Evolutionary conservation across 371 early-diverging fungal species (phyloP).

Genomic region (Mortierella sp.): DNA sequence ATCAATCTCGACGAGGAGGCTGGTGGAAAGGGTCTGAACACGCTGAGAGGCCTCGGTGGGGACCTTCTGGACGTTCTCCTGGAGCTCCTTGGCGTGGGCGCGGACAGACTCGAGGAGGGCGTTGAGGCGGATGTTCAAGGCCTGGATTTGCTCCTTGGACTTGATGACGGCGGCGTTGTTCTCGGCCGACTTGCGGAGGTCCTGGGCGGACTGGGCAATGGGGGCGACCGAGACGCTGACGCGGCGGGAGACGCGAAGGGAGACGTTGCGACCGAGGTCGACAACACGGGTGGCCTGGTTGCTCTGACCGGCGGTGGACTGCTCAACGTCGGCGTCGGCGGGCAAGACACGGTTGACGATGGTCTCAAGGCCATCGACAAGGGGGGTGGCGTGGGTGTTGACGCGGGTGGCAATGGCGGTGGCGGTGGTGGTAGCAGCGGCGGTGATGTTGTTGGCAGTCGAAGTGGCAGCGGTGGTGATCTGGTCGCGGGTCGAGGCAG

Average conservation of each 20-base stretch:
- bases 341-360: conserved; percentile 56
- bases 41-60: conserved; percentile 42
- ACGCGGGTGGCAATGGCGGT: conserved; percentile 31
- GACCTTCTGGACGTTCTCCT: conserved; percentile 50
- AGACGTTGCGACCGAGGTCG: conserved; percentile 51
- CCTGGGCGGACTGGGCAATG: conserved; percentile 37
- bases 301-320: conserved; percentile 34
- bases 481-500: conserved; percentile 38
- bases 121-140: conserved; percentile 47
- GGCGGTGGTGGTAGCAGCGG: conserved; percentile 42
- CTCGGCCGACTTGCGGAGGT: conserved; percentile 48
- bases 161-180: conserved; percentile 50
- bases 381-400: conserved; percentile 50
- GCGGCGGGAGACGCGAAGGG: conserved; percentile 52
- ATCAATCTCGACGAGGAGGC: conserved; percentile 57
- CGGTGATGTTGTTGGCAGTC: not conserved
- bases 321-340: conserved; percentile 38
- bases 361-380: conserved; percentile 50
- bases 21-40: conserved; percentile 40
- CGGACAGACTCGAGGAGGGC: conserved; percentile 46
- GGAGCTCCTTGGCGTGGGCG: conserved; percentile 48
- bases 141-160: conserved; percentile 52
- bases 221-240: conserved; percentile 46
- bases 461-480: conserved; percentile 12
- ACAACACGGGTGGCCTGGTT: conserved; percentile 57